These are phyloP conservation scores for Cyberlindnera japonica DNA, from an alignment of 805 yeast species.

Conservation along the genomic window DNA sequence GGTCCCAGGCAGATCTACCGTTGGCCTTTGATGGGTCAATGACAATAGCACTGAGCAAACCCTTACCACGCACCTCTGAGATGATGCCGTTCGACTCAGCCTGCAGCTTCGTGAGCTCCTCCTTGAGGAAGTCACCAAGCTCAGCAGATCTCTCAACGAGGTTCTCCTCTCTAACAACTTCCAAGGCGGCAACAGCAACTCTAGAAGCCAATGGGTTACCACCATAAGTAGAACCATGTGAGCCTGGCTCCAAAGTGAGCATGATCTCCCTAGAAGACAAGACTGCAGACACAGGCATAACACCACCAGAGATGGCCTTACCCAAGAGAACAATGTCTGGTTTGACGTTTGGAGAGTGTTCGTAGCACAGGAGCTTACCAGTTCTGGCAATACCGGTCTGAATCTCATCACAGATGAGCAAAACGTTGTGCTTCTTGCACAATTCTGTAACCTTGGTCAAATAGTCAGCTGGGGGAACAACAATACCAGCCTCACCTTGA, in stretches of 20 bases:
- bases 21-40: conserved; percentile 79
- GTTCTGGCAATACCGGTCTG: conserved; percentile 98
- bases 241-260: conserved; percentile 88
- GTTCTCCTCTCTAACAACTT: conserved; percentile 84
- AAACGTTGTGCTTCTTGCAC: conserved; percentile 79
- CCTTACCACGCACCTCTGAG: conserved; percentile 61
- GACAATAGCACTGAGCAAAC: conserved; percentile 86
- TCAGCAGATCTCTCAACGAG: conserved; percentile 72
- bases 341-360: conserved; percentile 72
- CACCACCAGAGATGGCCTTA: conserved; percentile 95
- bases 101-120: conserved; percentile 52
- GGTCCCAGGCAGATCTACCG: conserved; percentile 95
- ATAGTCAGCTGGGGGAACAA: conserved; percentile 85
- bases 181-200: conserved; percentile 89
- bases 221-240: conserved; percentile 97
- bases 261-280: conserved; percentile 86
- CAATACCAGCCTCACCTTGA: conserved; percentile 98
- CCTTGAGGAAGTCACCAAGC: conserved; percentile 67
- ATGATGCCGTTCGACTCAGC: conserved; percentile 51
- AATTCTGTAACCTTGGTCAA: conserved; percentile 65
- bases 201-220: conserved; percentile 94
- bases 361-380: conserved; percentile 88
- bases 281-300: conserved; percentile 87
- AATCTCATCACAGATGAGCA: conserved; percentile 93
- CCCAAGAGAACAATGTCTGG: conserved; percentile 91